Evolutionary conservation across 768 basidiomycete species (phyloP).

Genomic region (Tulasnella sp.): DNA sequence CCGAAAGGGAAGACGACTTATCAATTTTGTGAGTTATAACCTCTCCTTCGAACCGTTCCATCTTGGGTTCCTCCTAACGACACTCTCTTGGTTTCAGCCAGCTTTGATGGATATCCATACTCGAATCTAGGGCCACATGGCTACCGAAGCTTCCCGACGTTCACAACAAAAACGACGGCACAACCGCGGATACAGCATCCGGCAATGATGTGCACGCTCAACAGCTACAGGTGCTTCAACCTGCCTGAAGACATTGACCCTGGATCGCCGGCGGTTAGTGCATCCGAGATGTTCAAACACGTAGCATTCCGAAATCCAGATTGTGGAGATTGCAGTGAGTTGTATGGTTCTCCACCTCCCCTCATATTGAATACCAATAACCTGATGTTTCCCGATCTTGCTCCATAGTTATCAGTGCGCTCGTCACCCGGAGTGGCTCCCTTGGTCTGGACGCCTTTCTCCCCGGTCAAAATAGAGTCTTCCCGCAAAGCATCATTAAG

Average conservation of each 20-base stretch:
- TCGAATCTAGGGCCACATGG: background rate
- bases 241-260: background rate
- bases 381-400: background rate
- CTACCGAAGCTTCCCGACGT: constrained; percentile 1
- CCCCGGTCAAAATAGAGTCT: constrained; percentile 13
- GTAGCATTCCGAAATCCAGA: constrained; percentile 21
- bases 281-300: constrained; percentile 20
- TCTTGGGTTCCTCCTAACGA: background rate
- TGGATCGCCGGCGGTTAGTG: background rate
- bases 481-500: background rate
- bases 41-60: background rate
- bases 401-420: constrained; percentile 20
- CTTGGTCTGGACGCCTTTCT: constrained; percentile 25
- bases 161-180: background rate
- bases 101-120: constrained; percentile 23
- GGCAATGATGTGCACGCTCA: constrained; percentile 19
- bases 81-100: constrained; percentile 8
- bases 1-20: constrained; percentile 3
- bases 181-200: background rate
- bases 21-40: constrained; percentile 14
- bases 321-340: constrained; percentile 25
- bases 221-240: constrained; percentile 22
- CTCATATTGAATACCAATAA: background rate
- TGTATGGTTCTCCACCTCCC: background rate
- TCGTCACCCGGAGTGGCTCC: constrained; percentile 20